A percentile compares a stretch with the other conserved stretches of the same genome.
Evolutionary conservation across 305 asterid species (phyloP).

Genomic region (Nicotiana rustica): DNA sequence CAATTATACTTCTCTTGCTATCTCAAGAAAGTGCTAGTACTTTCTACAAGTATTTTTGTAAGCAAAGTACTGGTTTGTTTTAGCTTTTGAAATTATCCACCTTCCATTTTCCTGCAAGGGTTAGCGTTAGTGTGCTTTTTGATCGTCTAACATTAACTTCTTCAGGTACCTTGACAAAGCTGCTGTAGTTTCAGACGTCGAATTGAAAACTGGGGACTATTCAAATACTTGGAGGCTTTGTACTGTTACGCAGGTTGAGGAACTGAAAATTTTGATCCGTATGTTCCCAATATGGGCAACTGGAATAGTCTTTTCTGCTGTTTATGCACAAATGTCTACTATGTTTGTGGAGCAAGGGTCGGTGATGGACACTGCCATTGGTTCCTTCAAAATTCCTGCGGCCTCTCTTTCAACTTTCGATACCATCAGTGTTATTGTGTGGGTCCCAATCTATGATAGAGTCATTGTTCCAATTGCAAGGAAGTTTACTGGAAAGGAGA

Average conservation of each 20-base stretch:
- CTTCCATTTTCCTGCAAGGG: conserved; percentile 13
- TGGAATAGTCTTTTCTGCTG: conserved; percentile 86
- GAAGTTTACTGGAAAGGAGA: conserved; percentile 67
- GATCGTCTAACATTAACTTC: conserved; percentile 26
- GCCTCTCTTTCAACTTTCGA: conserved; percentile 86
- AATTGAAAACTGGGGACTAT: conserved; percentile 56
- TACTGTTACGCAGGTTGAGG: conserved; percentile 93
- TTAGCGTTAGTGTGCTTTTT: not conserved
- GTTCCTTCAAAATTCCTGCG: conserved; percentile 85
- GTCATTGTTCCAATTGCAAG: conserved; percentile 82
- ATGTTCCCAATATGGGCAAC: conserved; percentile 98
- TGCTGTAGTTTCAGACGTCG: conserved; percentile 61
- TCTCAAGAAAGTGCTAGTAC: not conserved
- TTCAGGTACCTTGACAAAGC: conserved; percentile 93
- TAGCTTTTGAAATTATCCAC: conserved; percentile 17
- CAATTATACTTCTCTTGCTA: not conserved
- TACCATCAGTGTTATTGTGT: conserved; percentile 77
- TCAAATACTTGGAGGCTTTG: conserved; percentile 85
- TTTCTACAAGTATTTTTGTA: not conserved
- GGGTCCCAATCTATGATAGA: conserved; percentile 84
- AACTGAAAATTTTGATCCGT: conserved; percentile 81
- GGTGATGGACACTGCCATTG: conserved; percentile 87
- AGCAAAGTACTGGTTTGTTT: not conserved
- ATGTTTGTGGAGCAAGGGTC: conserved; percentile 97
- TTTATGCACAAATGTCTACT: conserved; percentile 90